These are phyloP conservation scores for Crucihimalaya himalaica DNA, from an alignment of 345 rosid species.

Conservation along the genomic window DNA sequence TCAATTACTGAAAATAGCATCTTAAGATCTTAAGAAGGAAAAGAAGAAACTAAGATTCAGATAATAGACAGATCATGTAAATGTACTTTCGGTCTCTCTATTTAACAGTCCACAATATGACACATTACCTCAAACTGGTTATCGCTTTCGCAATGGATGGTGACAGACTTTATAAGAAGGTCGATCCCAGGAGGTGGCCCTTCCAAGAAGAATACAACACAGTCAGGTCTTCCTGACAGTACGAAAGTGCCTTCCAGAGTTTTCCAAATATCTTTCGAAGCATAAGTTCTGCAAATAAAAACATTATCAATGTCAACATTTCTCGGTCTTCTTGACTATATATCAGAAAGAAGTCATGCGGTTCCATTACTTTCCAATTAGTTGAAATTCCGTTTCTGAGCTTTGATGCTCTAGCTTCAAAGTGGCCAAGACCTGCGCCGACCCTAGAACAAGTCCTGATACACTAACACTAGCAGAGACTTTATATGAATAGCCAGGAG, in stretches of 20 bases:
- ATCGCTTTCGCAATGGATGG: conserved; percentile 48
- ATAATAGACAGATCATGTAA: not conserved
- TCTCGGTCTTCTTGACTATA: not conserved
- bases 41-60: conserved; percentile 7
- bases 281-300: conserved; percentile 58
- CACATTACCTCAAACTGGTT: conserved; percentile 51
- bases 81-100: not conserved
- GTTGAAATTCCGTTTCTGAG: conserved; percentile 54
- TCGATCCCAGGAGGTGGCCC: conserved; percentile 90
- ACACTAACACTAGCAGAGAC: conserved; percentile 78
- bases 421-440: conserved; percentile 76
- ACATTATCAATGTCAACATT: conserved; percentile 19
- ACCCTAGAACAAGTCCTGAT: conserved; percentile 58
- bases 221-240: conserved; percentile 61
- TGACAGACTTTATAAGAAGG: conserved; percentile 69
- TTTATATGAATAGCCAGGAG: conserved; percentile 55
- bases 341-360: not conserved
- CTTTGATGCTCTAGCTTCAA: conserved; percentile 59
- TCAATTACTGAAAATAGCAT: not conserved
- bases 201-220: conserved; percentile 79
- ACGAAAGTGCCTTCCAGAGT: conserved; percentile 76
- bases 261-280: conserved; percentile 67
- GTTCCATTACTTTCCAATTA: conserved; percentile 72
- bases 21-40: conserved; percentile 1
- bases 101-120: conserved; percentile 3